Conservation (phyloP, 305 asterid genomes). For the Galium porrigens region DNA sequence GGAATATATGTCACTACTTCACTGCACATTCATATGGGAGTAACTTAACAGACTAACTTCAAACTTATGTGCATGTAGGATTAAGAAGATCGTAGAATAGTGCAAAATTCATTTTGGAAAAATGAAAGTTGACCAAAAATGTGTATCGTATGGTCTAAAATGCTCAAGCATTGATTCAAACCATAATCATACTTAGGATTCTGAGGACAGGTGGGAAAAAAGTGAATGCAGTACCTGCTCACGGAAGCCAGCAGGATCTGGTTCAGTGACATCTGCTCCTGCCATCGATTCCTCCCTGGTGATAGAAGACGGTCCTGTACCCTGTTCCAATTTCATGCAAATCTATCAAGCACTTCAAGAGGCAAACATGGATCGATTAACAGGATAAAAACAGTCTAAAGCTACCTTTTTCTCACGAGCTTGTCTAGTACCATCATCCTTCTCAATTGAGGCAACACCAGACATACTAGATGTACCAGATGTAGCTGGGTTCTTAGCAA, state of each 20-base stretch:
- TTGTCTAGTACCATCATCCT: constrained; percentile 46
- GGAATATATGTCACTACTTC: too few species aligned
- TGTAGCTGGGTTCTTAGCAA: constrained; percentile 69
- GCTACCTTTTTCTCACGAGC: constrained; percentile 66
- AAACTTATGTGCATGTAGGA: not conserved
- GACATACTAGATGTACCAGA: constrained; percentile 32
- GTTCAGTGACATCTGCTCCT: constrained; percentile 39
- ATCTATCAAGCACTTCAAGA: constrained; percentile 15
- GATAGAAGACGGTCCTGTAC: constrained; percentile 34
- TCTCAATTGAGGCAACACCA: constrained; percentile 37
- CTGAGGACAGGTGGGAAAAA: not conserved
- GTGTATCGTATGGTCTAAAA: not conserved
- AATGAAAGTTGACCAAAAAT: too few species aligned
- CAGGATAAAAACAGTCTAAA: not conserved
- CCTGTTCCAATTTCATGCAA: constrained; percentile 29
- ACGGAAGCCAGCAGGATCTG: constrained; percentile 62
- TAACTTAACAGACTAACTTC: too few species aligned
- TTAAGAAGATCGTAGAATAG: not conserved
- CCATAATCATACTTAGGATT: not conserved
- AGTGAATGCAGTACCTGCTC: constrained; percentile 45
- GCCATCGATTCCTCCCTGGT: constrained; percentile 42
- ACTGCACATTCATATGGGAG: too few species aligned
- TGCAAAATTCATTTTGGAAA: not conserved
- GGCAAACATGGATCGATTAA: not conserved
- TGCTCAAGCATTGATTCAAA: not conserved